Evolutionary conservation across 768 basidiomycete genomes (phyloP).

Genomic region (Trametes cubensis): DNA sequence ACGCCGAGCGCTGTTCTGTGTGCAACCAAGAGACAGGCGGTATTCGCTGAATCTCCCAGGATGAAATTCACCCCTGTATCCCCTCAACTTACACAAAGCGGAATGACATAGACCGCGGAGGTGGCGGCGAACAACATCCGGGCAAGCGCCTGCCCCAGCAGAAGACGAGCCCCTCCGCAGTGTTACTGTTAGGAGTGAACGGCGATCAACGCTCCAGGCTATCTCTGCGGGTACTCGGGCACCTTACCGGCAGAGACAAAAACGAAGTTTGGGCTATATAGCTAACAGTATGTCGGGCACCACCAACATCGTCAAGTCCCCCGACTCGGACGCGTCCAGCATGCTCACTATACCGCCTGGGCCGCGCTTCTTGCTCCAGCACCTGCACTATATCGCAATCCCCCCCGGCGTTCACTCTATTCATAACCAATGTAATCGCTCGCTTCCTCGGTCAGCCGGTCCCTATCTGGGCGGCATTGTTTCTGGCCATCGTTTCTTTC

Average conservation of each 20-base stretch:
- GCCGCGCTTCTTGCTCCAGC: not conserved
- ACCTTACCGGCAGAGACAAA: not conserved
- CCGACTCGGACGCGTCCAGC: not conserved
- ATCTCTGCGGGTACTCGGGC: not conserved
- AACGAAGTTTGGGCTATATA: not conserved
- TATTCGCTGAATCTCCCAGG: too few species aligned
- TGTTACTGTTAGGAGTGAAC: too few species aligned
- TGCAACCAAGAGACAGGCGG: too few species aligned
- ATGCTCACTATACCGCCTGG: slow-evolving; percentile 10
- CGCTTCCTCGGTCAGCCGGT: not conserved
- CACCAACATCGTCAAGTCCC: not conserved
- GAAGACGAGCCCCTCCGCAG: not conserved
- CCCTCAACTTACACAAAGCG: too few species aligned
- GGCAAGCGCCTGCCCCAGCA: not conserved
- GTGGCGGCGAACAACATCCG: not conserved
- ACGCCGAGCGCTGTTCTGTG: too few species aligned
- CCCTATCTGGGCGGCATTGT: not conserved
- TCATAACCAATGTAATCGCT: not conserved
- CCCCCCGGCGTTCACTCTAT: not conserved
- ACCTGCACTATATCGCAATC: not conserved
- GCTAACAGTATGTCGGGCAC: not conserved
- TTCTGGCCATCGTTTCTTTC: not conserved
- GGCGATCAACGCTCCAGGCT: not conserved
- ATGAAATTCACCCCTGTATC: too few species aligned
- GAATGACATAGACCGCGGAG: not conserved